Evolutionary conservation across 2,329 filamentous ascomycete genomes (phyloP).

Genomic region (Aspergillus vadensis): DNA sequence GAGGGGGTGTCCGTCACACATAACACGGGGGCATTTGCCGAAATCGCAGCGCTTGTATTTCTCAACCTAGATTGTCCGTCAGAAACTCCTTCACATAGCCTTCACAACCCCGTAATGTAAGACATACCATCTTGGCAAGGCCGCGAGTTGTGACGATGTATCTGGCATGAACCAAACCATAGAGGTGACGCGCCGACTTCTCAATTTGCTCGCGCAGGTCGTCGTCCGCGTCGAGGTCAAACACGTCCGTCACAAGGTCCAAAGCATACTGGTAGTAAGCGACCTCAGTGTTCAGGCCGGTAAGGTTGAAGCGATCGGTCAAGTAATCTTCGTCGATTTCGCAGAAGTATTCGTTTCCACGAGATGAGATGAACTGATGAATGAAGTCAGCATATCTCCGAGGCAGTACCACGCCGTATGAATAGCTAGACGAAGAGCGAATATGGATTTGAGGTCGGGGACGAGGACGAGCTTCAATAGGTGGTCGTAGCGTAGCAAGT

Average conservation of each 20-base stretch:
- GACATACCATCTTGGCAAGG: conserved; percentile 86
- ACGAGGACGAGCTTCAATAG: background rate
- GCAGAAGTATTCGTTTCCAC: conserved; percentile 99
- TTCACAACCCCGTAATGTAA: background rate
- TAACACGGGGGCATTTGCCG: conserved; percentile 94
- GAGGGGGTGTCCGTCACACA: conserved; percentile 90
- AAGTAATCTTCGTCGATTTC: conserved; percentile 99
- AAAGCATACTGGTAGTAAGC: conserved; percentile 99
- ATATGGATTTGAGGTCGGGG: background rate
- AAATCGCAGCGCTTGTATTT: conserved; percentile 99
- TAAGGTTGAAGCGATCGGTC: conserved; percentile 96
- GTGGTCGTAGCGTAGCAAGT: background rate
- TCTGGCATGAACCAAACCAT: conserved; percentile 91
- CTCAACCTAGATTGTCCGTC: conserved; percentile 67
- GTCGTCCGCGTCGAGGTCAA: conserved; percentile 97
- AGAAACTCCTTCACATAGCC: conserved; percentile 1
- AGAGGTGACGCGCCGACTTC: conserved; percentile 92
- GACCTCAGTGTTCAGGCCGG: conserved; percentile 93
- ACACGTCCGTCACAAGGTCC: conserved; percentile 95
- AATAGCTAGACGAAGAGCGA: conserved; percentile 1
- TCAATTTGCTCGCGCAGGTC: conserved; percentile 98
- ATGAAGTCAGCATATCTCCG: conserved; percentile 15
- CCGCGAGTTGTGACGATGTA: conserved; percentile 97
- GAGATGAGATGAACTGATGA: conserved; percentile 87
- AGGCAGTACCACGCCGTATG: conserved; percentile 5